Evolutionary conservation across 257 asterid species (phyloP).

Genomic region (Salvia splendens): DNA sequence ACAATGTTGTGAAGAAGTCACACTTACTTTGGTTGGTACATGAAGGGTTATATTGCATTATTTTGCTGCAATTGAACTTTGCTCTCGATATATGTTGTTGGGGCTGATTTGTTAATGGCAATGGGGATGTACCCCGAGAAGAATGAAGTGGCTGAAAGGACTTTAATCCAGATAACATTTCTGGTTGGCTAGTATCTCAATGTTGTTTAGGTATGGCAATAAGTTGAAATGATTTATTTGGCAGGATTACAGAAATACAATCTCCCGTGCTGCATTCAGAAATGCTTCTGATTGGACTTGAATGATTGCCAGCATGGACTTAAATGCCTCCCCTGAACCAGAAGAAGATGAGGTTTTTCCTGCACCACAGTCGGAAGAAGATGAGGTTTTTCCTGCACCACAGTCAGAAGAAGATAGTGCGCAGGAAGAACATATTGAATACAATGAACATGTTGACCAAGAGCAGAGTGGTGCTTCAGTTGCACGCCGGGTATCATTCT

Average conservation of each 20-base stretch:
- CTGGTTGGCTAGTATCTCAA: background rate
- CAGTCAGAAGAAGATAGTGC: constrained; percentile 66
- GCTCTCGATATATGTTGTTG: background rate
- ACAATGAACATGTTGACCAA: constrained; percentile 54
- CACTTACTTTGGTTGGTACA: constrained; percentile 6
- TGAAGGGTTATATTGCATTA: background rate
- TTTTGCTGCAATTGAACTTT: background rate
- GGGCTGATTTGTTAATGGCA: too few species aligned
- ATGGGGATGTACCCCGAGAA: too few species aligned
- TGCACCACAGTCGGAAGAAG: constrained; percentile 68
- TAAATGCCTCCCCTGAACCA: constrained; percentile 90
- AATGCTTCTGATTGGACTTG: constrained; percentile 55
- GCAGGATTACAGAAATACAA: constrained; percentile 5
- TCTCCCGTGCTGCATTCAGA: constrained; percentile 33
- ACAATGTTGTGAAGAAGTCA: background rate
- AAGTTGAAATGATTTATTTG: constrained; percentile 20
- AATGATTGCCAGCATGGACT: constrained; percentile 82
- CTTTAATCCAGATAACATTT: constrained; percentile 9
- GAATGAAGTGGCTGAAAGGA: background rate
- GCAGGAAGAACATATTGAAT: constrained; percentile 49
- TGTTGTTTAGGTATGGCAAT: constrained; percentile 20
- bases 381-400: constrained; percentile 62
- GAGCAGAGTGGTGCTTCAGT: constrained; percentile 57
- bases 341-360: constrained; percentile 84
- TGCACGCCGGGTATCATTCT: constrained; percentile 66